Base-by-base conservation (phyloP, 331 rosid species). In the Acacia concinna region DNA sequence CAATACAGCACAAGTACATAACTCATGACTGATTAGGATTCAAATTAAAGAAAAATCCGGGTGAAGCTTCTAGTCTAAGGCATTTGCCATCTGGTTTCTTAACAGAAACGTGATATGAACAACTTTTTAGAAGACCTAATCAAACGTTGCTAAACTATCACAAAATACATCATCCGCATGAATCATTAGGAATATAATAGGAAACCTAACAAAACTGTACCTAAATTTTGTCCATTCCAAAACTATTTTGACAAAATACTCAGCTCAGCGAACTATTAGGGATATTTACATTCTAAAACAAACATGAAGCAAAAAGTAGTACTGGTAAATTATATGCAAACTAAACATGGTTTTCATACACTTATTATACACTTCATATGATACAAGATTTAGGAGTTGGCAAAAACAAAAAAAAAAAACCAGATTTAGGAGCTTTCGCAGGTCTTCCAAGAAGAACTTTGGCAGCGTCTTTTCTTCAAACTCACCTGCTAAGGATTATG, bases 381-480 rank as follows among this genome's bases (percentile, higher is more conserved):
- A 47, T 35, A 56, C 82, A 57, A 59, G 60, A 76, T 49, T 81
- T 83, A 83, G 77, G 82, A 14, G 73, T n/a, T n/a, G n/a, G n/a
- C n/a, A n/a, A n/a, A n/a, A n/a, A n/a, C n/a, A n/a, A n/a, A n/a
- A n/a, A n/a, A n/a, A n/a, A n/a, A n/a, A n/a, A n/a, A 56, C 82
- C 46, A 59, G 60, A 76, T 49, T 81, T 83, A 83, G 77, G 82
- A 14, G 73, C 80, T 88, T 86, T 85, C 84, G 37, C 46, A n/a
- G 60, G 86, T 65, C 70, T 83, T 86, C 83, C 60, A 65, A 17
- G 81, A 20, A 8, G 18, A 77, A 72, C 78, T 84, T 84, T 69
- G 86, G 86, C 86, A 28, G 40, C 84, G 59, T 59, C 83, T 83
- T 82, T 81, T 82, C 74, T 80, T 80, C 79, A 65, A 62, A 69